Evolutionary conservation across 306 rosid genomes (phyloP), one percentile per base, ranked within the genome.

Genomic region (Bauhinia variegata): DNA sequence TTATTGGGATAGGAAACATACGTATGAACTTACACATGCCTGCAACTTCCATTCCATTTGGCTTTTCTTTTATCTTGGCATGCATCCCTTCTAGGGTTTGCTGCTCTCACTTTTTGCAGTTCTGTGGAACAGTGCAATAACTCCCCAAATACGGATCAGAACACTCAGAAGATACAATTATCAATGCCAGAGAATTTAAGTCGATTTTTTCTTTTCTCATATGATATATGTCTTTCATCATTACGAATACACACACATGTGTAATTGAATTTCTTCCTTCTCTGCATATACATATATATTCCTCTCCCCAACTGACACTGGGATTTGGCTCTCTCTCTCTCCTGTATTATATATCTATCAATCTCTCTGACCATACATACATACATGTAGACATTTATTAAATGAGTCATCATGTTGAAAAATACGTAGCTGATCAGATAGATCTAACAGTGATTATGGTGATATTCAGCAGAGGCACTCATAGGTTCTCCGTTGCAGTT

Each of bases 391-490:
- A 53, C 54, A 63, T 68, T 72, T 68, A 75, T 36, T 41, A 49
- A n/a, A n/a, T 68, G 48, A 42, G 58, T 69, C 76, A 48, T 53
- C 48, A 16, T 67, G 67, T 32, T 70, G 67, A 60, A 28, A 64
- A 41, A 67, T 8, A 5, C 5, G 5, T 49, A 19, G 78, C 58
- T 49, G 69, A n/a, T n/a, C n/a, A 67, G 36, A 63, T 56, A 23
- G 28, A 23, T n/a, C 76, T 50, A 19, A 15, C 68, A 47, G 71
- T 60, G 32, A 17, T 73, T 76, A 67, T 37, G 59, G 69, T 63
- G 79, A 73, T n/a, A n/a, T 67, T 63, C 73, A 79, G 52, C 54
- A 57, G 30, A n/a, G 46, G 48, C 49, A 68, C 56, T 41, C 16
- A n/a, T n/a, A 11, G 56, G 63, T 28, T 49, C 48, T 17, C 52